Base-by-base conservation (phyloP, 225 moss, liverwort and hornwort species). In the Marchantia polymorpha region DNA sequence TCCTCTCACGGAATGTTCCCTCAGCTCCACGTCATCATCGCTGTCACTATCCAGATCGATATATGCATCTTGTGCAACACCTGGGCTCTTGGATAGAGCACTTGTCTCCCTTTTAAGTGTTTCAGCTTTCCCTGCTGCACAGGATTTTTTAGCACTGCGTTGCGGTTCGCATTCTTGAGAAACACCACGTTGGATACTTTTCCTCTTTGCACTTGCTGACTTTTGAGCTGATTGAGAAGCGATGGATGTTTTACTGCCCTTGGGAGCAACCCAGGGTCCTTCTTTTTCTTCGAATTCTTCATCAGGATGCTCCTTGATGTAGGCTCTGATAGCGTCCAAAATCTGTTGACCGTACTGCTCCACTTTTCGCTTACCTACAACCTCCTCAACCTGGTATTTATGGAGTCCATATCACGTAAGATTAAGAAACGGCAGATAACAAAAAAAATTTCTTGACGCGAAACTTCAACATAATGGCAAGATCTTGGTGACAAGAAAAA, bases 1-100 rank as follows among this genome's bases (percentile, higher is more conserved):
- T 46, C 46, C 47, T 76, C 46, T 49, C n/a, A 8, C 72, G 25
- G 72, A 52, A 20, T 25, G 25, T 52, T 52, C 52, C 9, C 8
- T 72, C 23, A 72, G 51, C 27, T 55, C 61, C 19, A 76, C 82
- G 55, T 83, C 89, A 54, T 83, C 80, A 70, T 95, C 95, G 81
- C 90, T 93, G 58, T 92, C 93, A 76, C 85, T 88, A 73, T 89
- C 93, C 69, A 95, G 92, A 72, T 93, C 83, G 67, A 95, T 92
- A 79, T 85, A 92, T 46, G 77, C 53, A 56, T 82, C 81, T 31
- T 79, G 79, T 73, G 65, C 50, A 4, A 16, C 65, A 0, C 19
- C 80, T 64, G 80, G 77, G 68, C 80, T 77, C 77, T 14, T 73
- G 55, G 74, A 30, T 22, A 47, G 52, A 25, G 75, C 47, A 7